phyloP scores from a whole-genome alignment of 257 asterid genomes.

The Dorcoceras hygrometricum region DNA sequence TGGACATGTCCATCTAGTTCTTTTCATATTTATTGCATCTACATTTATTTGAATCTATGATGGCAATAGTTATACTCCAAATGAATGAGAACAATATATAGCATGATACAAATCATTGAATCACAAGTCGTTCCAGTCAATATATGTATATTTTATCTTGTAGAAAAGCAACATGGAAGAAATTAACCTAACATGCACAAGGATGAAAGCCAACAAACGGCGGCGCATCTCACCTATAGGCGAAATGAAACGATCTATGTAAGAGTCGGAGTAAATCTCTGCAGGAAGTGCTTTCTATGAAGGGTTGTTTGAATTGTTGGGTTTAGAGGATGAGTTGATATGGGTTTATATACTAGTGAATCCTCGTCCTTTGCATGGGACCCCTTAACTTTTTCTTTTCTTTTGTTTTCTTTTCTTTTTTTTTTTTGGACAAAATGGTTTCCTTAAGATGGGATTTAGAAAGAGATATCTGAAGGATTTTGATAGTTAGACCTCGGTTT shows the following conservation, averaged over 20 bases:
- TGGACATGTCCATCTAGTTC: no score
- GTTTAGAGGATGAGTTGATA: constrained; percentile 36
- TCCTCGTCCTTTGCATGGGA: constrained; percentile 35
- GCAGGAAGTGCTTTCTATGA: background rate
- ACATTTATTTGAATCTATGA: no score
- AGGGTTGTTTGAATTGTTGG: constrained; percentile 33
- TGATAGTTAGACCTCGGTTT: constrained; percentile 19
- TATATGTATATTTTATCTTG: no score
- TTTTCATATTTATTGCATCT: no score
- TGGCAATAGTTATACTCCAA: no score
- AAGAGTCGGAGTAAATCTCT: background rate
- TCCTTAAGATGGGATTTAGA: constrained; percentile 39
- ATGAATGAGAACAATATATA: no score
- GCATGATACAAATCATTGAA: no score
- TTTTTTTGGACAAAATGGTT: constrained; percentile 15
- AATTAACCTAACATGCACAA: background rate
- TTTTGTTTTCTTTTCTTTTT: no score
- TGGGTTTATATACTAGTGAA: constrained; percentile 45
- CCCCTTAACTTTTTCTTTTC: no score
- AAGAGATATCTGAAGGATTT: constrained; percentile 32
- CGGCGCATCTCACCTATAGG: constrained; percentile 23
- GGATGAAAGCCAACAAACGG: background rate
- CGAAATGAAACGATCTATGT: background rate
- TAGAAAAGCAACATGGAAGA: no score
- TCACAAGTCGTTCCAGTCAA: no score